Evolutionary conservation across 78 protist genomes (phyloP).

Genomic region (slime mould (Dictyostelium discoideum)): DNA sequence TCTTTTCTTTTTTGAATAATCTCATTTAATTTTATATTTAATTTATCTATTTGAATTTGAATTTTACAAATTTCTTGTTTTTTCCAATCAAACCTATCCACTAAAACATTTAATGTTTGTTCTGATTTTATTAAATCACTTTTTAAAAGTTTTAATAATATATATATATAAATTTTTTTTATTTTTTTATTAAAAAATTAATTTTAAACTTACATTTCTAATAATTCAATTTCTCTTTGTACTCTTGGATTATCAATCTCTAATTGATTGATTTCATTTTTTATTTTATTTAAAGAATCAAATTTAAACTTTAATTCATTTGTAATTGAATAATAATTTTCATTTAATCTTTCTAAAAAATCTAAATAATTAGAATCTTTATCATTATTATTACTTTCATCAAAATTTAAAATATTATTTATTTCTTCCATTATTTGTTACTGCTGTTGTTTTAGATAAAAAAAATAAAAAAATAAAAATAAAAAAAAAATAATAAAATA

Average conservation of each 20-base stretch:
- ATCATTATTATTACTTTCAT: neutral
- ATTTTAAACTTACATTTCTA: neutral
- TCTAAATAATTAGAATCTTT: neutral
- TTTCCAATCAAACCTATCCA: neutral
- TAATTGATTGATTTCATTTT: neutral
- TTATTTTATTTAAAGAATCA: neutral
- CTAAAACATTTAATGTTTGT: neutral
- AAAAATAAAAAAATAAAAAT: too few relatives aligned
- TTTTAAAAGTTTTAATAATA: too few relatives aligned
- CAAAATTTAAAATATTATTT: neutral
- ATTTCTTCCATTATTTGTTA: neutral
- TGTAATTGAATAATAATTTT: neutral
- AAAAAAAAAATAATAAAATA: too few relatives aligned
- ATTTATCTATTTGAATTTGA: neutral
- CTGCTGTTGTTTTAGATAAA: too few relatives aligned
- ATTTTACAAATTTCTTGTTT: neutral
- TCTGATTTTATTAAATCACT: neutral
- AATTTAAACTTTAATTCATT: neutral
- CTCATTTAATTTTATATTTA: neutral
- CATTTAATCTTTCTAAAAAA: neutral
- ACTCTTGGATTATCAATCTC: neutral
- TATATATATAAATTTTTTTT: too few relatives aligned
- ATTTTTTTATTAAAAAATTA: too few relatives aligned
- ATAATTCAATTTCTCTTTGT: neutral
- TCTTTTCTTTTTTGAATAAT: neutral